These are phyloP conservation scores for Meyerozyma guilliermondii DNA, from an alignment of 1,139 yeast species.

Conservation along the genomic window DNA sequence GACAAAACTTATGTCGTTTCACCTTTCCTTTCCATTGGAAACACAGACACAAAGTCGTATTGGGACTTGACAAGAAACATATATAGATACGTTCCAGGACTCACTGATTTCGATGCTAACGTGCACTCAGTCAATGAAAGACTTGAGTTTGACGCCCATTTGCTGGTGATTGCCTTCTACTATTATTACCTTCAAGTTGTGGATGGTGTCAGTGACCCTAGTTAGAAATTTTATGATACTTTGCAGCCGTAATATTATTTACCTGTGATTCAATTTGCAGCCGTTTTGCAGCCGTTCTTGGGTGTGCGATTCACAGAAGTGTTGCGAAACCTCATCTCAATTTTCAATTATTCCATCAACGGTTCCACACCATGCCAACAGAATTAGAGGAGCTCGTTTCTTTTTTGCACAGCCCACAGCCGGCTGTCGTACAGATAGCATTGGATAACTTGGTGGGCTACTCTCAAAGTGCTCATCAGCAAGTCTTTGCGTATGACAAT, in stretches of 20 bases:
- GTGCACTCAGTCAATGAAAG: slow-evolving; percentile 41
- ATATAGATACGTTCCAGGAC: slow-evolving; percentile 31
- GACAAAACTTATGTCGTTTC: slow-evolving; percentile 25
- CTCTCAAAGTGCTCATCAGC: slow-evolving; percentile 64
- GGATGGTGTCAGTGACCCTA: slow-evolving; percentile 15
- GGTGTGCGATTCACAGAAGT: neutral
- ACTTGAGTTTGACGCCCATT: slow-evolving; percentile 31
- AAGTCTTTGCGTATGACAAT: slow-evolving; percentile 65
- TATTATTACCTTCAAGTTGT: slow-evolving; percentile 35
- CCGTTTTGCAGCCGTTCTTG: neutral
- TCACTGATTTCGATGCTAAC: slow-evolving; percentile 10
- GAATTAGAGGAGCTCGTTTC: slow-evolving; percentile 68
- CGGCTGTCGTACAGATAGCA: slow-evolving; percentile 81
- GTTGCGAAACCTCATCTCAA: neutral
- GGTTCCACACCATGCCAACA: slow-evolving; percentile 40
- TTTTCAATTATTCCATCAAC: neutral
- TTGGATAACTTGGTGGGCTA: slow-evolving; percentile 79
- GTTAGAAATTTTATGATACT: neutral
- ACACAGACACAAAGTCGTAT: slow-evolving; percentile 38
- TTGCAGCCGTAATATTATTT: neutral
- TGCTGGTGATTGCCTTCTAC: slow-evolving; percentile 39
- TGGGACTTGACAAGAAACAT: slow-evolving; percentile 38
- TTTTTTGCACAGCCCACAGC: slow-evolving; percentile 79
- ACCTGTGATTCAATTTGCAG: too few species aligned
- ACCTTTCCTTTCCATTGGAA: slow-evolving; percentile 32